Evolutionary conservation across 805 yeast species (phyloP), one percentile per base, ranked within the genome.

Genomic region (Metschnikowia chrysomelidarum): DNA sequence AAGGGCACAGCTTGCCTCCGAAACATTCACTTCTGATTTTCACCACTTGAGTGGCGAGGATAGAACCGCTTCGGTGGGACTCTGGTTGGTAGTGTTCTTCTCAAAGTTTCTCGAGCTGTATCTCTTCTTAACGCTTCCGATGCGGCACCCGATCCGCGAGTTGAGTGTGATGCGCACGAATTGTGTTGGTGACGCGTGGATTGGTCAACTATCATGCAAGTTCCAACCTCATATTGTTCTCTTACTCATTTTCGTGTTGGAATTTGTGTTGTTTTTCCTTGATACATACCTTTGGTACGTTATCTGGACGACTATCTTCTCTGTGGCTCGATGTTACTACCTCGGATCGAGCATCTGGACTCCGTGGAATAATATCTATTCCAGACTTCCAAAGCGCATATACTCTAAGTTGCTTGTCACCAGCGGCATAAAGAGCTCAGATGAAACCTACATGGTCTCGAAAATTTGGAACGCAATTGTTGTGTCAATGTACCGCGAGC

Each of bases 261-360:
- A 84, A 53, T 58, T 82, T 44, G 71, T 80, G 0, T 60, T 86
- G 26, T 86, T 85, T 56, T 82, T 83, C 47, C 69, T 86, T 36
- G 95, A 86, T 48, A 85, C 95, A 0, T 86, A 86, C 49, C 62
- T 86, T 12, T 86, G 95, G 95, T 86, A 84, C 49, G 85, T 86
- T 38, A 69, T 86, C 24, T 82, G 91, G 76, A 85, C 80, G 51
- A 81, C 93, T 0, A 51, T 75, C 0, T 81, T 83, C 38, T 85
- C 94, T 0, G 81, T 85, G 4, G 70, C 80, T 36, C 64, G 85
- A 5, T 82, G 93, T 0, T 71, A 81, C 44, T 77, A 81, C 26
- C 69, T 80, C 42, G 95, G 95, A 1, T 80, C 84, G 4, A 84
- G 94, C 0, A 78, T 86, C 8, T 81, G 91, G 82, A 83, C 93